Base-by-base conservation (phyloP, 1,139 yeast species). In the Yamadazyma buinensis region DNA sequence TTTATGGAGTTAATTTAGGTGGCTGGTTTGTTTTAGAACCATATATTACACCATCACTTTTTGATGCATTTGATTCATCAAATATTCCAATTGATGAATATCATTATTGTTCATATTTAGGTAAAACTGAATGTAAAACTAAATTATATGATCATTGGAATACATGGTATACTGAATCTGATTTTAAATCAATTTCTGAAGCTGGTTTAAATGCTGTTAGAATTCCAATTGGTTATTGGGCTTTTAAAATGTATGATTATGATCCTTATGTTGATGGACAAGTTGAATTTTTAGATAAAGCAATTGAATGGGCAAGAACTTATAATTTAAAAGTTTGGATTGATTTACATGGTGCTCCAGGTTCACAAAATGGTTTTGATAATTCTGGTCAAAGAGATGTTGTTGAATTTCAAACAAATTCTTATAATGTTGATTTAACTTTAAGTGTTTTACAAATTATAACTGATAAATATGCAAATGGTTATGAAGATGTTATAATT, bases 151-250 rank as follows among this genome's bases (percentile, higher is more conserved):
- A 67, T 18, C 98, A 90, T 61, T 92, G 97, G 97, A 56, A 63
- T 30, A 63, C 84, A 10, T 90, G 87, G 82, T 77, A 79, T 55
- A 77, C 82, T 3, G 94, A 85, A 52, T 59, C 63, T 22, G 98
- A 90, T 58, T 80, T 90, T 48, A 44, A 57, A 33, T 61, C 70
- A 37, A 85, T 92, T 38, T 70, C 73, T 22, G 47, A 55, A 9
- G 72, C 75, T 47, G 97, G 97, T 1, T 72, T 90, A 48, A 90
- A 90, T 61, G 70, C 83, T 41, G 96, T 86, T 24, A 76, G 97
- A 49, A 83, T 90, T 40, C 97, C 97, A 19, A 76, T 90, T 42
- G 97, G 97, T 7, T 92, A 90, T 66, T 90, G 98, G 98, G 97
- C 97, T 3, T 92, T 84, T 58, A 61, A 72, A 33, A 61, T 66